Evolutionary conservation across 192 early-diverging fungal species (phyloP).

Genomic region (Endogone sp.): DNA sequence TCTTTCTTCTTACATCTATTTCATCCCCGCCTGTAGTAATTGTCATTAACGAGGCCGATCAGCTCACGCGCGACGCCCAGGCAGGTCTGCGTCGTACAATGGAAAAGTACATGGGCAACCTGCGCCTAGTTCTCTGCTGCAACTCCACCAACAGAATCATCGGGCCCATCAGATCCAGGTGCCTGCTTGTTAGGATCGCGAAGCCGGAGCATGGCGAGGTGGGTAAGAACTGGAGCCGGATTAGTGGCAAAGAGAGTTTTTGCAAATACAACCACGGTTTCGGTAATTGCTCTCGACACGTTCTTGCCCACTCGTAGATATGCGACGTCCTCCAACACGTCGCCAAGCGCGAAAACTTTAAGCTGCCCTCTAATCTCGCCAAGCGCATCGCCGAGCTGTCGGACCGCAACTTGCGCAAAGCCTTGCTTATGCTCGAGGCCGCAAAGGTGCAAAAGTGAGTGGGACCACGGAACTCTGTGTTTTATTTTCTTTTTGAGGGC

Average conservation of each 20-base stretch:
- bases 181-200: constrained; percentile 83
- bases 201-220: constrained; percentile 78
- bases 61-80: constrained; percentile 87
- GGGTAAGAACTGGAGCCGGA: too few relatives aligned
- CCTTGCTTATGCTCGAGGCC: constrained; percentile 89
- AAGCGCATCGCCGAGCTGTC: constrained; percentile 62
- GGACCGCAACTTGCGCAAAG: constrained; percentile 81
- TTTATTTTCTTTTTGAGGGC: neutral
- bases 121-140: constrained; percentile 91
- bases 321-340: constrained; percentile 64
- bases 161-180: constrained; percentile 86
- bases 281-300: too few relatives aligned
- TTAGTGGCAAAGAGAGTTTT: constrained; percentile 12
- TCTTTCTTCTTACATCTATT: neutral
- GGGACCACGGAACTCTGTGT: constrained; percentile 19
- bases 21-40: constrained; percentile 60
- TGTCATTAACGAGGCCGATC: constrained; percentile 92
- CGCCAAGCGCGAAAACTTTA: constrained; percentile 76
- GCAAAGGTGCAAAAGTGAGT: constrained; percentile 66
- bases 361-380: constrained; percentile 59
- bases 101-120: constrained; percentile 96
- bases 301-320: constrained; percentile 30
- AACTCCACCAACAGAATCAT: constrained; percentile 91
- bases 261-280: too few relatives aligned
- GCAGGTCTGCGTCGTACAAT: constrained; percentile 96